Conservation (phyloP, 768 basidiomycete species). For the Dictyophora rubrovolvata region DNA sequence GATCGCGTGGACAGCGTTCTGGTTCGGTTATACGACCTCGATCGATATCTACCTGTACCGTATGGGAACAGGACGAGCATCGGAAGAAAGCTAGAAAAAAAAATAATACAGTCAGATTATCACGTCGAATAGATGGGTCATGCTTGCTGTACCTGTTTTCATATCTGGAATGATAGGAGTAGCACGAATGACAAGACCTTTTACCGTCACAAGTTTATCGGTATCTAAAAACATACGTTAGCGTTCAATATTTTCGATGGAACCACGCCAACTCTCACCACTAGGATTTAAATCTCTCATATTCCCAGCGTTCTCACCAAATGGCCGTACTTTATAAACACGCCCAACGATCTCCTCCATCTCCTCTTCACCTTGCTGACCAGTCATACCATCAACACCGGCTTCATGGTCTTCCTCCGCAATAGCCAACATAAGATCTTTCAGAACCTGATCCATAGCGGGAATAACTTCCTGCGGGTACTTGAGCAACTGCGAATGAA, state of each 20-base stretch:
- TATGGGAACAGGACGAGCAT: constrained; percentile 90
- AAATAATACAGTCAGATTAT: background rate
- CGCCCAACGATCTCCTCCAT: constrained; percentile 79
- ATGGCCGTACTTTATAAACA: constrained; percentile 91
- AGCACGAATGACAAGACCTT: constrained; percentile 93
- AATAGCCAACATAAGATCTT: constrained; percentile 83
- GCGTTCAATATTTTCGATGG: background rate
- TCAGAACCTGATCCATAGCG: constrained; percentile 92
- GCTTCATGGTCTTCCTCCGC: constrained; percentile 72
- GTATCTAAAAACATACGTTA: constrained; percentile 52
- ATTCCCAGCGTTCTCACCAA: constrained; percentile 72
- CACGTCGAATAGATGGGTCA: background rate
- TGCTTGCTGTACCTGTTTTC: constrained; percentile 46
- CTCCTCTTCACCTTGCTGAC: constrained; percentile 69
- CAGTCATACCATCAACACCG: constrained; percentile 66
- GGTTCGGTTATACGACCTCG: constrained; percentile 97
- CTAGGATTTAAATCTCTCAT: constrained; percentile 94
- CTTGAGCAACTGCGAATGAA: constrained; percentile 75
- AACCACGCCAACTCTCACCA: constrained; percentile 37
- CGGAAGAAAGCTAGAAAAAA: constrained; percentile 78
- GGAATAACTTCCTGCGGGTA: constrained; percentile 98
- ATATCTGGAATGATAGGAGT: constrained; percentile 99
- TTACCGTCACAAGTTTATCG: constrained; percentile 93
- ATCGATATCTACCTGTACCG: constrained; percentile 95
- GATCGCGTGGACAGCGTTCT: constrained; percentile 81